phyloP scores from a whole-genome alignment of 176 grass and related monocot genomes.

The Aegilops umbellulata region DNA sequence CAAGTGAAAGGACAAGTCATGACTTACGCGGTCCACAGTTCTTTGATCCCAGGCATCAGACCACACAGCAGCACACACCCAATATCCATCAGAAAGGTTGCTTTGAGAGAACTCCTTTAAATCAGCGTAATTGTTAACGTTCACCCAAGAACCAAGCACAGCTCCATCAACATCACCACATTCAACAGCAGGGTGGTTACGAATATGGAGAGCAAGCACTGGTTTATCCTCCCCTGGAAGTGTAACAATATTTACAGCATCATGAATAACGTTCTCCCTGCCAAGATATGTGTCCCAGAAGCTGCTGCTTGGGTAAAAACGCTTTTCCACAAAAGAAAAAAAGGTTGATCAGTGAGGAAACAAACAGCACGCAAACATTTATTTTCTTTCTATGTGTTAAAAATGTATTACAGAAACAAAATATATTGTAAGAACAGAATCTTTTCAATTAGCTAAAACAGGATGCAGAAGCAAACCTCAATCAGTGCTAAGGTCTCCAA shows the following conservation, averaged over 20 bases:
- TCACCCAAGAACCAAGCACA: conserved; percentile 76
- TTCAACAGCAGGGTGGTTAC: conserved; percentile 38
- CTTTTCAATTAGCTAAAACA: conserved; percentile 25
- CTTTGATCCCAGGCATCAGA: conserved; percentile 84
- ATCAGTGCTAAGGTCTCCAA: conserved; percentile 76
- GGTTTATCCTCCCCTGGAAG: conserved; percentile 56
- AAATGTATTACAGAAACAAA: conserved; percentile 1
- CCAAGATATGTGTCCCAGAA: conserved; percentile 75
- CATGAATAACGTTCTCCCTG: conserved; percentile 50
- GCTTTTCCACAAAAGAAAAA: conserved; percentile 54
- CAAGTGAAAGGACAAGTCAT: conserved; percentile 26
- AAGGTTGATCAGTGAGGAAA: conserved; percentile 38
- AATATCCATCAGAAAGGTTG: conserved; percentile 56
- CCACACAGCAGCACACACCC: conserved; percentile 91
- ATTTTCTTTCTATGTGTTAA: neutral
- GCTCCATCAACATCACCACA: conserved; percentile 92
- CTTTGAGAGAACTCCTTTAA: conserved; percentile 46
- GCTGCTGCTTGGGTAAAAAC: conserved; percentile 81
- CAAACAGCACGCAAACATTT: conserved; percentile 1
- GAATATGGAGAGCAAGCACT: conserved; percentile 51
- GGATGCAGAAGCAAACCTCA: conserved; percentile 66
- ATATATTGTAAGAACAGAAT: neutral
- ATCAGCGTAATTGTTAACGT: conserved; percentile 45
- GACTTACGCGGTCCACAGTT: conserved; percentile 91
- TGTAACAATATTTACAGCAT: conserved; percentile 45